These are phyloP conservation scores for Populus nigra DNA, from an alignment of 345 rosid genomes.

Conservation along the genomic window DNA sequence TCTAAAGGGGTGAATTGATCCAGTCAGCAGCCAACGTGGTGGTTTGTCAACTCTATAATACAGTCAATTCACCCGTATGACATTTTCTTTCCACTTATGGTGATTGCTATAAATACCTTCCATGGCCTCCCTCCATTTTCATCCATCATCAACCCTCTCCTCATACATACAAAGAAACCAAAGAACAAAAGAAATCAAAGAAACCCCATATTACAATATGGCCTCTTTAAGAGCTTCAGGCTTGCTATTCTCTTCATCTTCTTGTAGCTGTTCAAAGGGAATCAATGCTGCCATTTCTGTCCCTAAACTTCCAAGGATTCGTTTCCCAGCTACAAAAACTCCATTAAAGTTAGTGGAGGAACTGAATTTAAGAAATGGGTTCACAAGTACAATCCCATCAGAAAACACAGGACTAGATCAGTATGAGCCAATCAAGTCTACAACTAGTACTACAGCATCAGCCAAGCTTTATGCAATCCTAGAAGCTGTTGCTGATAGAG, in stretches of 20 bases:
- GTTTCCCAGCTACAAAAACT: constrained; percentile 30
- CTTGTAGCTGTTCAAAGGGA: constrained; percentile 7
- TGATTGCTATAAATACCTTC: background rate
- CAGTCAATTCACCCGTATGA: background rate
- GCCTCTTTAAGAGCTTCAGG: constrained; percentile 44
- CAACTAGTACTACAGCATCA: constrained; percentile 13
- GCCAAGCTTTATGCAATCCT: constrained; percentile 45
- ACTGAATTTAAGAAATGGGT: constrained; percentile 4
- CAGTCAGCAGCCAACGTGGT: background rate
- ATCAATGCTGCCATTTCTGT: constrained; percentile 41
- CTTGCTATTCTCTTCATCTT: constrained; percentile 31
- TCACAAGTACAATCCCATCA: constrained; percentile 8
- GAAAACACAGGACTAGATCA: background rate
- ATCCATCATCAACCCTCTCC: background rate
- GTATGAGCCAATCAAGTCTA: background rate
- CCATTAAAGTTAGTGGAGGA: constrained; percentile 4
- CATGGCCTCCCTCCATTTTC: background rate
- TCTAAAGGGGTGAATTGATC: background rate
- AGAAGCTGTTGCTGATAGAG: constrained; percentile 57
- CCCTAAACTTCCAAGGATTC: constrained; percentile 41
- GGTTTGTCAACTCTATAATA: background rate
- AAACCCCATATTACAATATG: constrained; percentile 17
- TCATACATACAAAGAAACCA: background rate
- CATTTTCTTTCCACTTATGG: background rate
- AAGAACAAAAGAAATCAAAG: background rate